These are phyloP conservation scores for Uronychia binucleata DNA, from an alignment of 73 alveolate species.

Conservation along the genomic window DNA sequence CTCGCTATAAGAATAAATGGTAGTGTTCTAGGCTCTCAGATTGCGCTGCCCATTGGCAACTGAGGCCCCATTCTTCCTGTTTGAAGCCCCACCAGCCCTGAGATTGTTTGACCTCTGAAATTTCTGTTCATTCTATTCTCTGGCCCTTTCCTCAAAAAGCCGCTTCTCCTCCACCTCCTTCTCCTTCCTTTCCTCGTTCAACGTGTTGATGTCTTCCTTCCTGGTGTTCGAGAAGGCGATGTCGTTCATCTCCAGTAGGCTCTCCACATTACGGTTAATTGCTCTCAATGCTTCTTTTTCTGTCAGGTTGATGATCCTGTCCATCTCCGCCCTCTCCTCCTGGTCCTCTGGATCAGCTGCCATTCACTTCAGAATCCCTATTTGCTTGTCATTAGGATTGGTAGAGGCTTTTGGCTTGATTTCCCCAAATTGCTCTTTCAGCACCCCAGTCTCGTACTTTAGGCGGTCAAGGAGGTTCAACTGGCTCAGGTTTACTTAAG, in stretches of 20 bases:
- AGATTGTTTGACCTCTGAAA: neutral
- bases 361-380: neutral
- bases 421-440: neutral
- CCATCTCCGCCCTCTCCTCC: neutral
- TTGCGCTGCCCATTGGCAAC: neutral
- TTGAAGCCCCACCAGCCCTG: neutral
- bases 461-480: neutral
- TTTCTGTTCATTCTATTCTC: neutral
- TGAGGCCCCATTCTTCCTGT: neutral
- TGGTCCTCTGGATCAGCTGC: neutral
- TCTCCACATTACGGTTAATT: no score
- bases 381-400: neutral
- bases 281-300: neutral
- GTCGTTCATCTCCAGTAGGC: neutral
- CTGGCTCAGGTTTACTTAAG: neutral
- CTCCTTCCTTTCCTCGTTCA: no score
- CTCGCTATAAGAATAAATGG: neutral
- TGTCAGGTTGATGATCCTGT: neutral
- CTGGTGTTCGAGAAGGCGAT: neutral
- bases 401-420: neutral
- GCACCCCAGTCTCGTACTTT: neutral
- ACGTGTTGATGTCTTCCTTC: no score
- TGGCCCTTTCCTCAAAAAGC: neutral
- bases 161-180: no score
- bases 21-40: neutral